Percentiles rank a stretch among this genome's conserved stretches.
phyloP scores from a whole-genome alignment of 495 filamentous ascomycete species.

The Penicillium argentinense region DNA sequence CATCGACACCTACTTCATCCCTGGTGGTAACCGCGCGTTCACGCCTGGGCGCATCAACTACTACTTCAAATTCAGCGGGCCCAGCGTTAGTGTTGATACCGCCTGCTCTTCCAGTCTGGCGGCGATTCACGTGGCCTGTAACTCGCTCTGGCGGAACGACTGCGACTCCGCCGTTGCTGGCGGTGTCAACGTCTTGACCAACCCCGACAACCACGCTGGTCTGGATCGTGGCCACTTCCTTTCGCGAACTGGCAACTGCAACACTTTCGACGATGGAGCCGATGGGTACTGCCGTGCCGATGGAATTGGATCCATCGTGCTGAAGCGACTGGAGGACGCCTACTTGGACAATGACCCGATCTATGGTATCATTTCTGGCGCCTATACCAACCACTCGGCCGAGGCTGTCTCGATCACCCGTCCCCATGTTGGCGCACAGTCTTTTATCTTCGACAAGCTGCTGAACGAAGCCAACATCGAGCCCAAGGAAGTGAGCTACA shows the following conservation, averaged over 20 bases:
- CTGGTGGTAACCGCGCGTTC: slow-evolving; percentile 84
- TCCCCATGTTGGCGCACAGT: slow-evolving; percentile 73
- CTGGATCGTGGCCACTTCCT: slow-evolving; percentile 82
- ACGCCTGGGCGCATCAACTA: slow-evolving; percentile 86
- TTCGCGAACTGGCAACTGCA: slow-evolving; percentile 76
- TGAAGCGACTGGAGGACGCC: slow-evolving; percentile 77
- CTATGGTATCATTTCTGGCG: slow-evolving; percentile 63
- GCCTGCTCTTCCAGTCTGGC: slow-evolving; percentile 86
- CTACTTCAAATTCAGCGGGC: slow-evolving; percentile 85
- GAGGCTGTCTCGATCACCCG: slow-evolving; percentile 80
- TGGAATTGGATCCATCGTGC: slow-evolving; percentile 65
- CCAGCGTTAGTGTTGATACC: slow-evolving; percentile 83
- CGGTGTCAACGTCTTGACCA: slow-evolving; percentile 77
- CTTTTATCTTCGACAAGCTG: slow-evolving; percentile 65
- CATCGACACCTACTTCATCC: slow-evolving; percentile 92
- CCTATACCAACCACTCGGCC: slow-evolving; percentile 74
- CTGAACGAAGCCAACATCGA: slow-evolving; percentile 69
- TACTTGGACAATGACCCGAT: slow-evolving; percentile 72
- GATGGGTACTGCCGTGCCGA: slow-evolving; percentile 81
- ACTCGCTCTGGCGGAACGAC: slow-evolving; percentile 75
- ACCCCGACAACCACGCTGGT: slow-evolving; percentile 82
- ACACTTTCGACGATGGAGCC: slow-evolving; percentile 73
- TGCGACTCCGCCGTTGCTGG: slow-evolving; percentile 85
- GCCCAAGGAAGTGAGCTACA: slow-evolving; percentile 73
- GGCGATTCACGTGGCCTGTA: slow-evolving; percentile 82